phyloP scores from a whole-genome alignment of 1,139 yeast species.

The Zygosaccharomyces sapae region DNA sequence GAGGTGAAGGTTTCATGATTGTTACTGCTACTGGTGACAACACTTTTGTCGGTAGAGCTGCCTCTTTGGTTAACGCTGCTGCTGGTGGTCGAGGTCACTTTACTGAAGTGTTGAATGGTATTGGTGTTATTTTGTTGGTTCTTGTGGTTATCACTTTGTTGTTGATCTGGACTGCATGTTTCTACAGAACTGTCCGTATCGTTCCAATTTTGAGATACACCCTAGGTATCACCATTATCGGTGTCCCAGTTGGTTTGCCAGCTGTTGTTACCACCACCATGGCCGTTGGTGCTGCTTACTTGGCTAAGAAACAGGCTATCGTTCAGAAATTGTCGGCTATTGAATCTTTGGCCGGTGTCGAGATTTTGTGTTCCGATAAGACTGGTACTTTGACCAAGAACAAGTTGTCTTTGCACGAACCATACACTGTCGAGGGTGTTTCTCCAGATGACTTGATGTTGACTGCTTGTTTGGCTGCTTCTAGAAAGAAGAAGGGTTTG shows the following conservation, averaged over 20 bases:
- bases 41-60: constrained; percentile 94
- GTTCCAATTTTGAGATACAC: constrained; percentile 91
- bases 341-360: constrained; percentile 99
- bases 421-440: constrained; percentile 98
- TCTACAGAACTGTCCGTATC: constrained; percentile 88
- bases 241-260: constrained; percentile 99
- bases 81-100: constrained; percentile 92
- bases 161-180: constrained; percentile 89
- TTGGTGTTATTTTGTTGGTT: constrained; percentile 88
- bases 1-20: constrained; percentile 95
- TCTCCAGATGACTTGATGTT: constrained; percentile 95
- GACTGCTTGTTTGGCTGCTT: constrained; percentile 97
- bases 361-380: constrained; percentile 97
- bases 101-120: constrained; percentile 96
- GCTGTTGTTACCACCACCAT: constrained; percentile 99
- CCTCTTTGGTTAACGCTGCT: constrained; percentile 94
- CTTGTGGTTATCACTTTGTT: constrained; percentile 83
- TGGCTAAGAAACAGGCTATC: constrained; percentile 97
- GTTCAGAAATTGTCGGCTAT: constrained; percentile 97
- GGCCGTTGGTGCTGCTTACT: constrained; percentile 99
- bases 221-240: constrained; percentile 94
- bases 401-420: constrained; percentile 94
- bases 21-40: constrained; percentile 94
- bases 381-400: constrained; percentile 99
- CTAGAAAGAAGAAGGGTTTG: constrained; percentile 97